A percentile compares a stretch with the other conserved stretches of the same genome.
Evolutionary conservation across 108 stramenopile species (phyloP).

Genomic region (Aurantiochytrium sp.): DNA sequence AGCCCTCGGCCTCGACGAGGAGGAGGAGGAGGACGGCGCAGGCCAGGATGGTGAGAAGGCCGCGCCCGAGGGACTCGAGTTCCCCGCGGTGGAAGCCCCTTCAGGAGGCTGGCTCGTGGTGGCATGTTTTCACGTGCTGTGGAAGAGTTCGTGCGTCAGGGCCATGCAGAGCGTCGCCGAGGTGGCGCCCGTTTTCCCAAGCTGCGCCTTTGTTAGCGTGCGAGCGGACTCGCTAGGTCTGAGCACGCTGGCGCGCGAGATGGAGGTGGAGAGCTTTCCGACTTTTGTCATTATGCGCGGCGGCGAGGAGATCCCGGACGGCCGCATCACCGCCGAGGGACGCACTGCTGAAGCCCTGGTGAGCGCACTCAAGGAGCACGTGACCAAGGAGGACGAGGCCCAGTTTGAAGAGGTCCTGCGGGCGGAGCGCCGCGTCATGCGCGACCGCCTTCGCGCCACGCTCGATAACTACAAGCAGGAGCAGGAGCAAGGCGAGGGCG

Average conservation of each 20-base stretch:
- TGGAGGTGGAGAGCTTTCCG: slow-evolving; percentile 30
- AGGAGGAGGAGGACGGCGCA: not conserved
- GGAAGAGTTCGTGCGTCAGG: slow-evolving; percentile 26
- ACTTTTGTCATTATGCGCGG: slow-evolving; percentile 36
- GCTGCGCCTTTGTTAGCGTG: slow-evolving; percentile 21
- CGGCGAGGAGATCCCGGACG: slow-evolving; percentile 36
- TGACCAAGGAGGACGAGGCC: slow-evolving; percentile 27
- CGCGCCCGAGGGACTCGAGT: not conserved
- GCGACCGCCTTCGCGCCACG: not conserved
- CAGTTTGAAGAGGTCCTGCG: not conserved
- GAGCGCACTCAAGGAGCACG: not conserved
- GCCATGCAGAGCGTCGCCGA: slow-evolving; percentile 32
- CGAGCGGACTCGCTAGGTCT: slow-evolving; percentile 33
- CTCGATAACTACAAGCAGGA: not conserved
- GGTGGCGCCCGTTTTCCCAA: slow-evolving; percentile 23
- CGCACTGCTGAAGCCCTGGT: slow-evolving; percentile 6
- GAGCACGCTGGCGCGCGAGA: not conserved
- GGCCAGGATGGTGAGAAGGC: not conserved
- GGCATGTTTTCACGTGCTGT: slow-evolving; percentile 35
- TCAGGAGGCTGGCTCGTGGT: slow-evolving; percentile 40
- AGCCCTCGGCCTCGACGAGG: not conserved
- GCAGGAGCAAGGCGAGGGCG: too few relatives aligned
- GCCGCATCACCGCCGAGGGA: slow-evolving; percentile 26
- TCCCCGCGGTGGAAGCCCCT: slow-evolving; percentile 8
- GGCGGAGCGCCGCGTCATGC: not conserved